These are phyloP conservation scores for Mycoemilia scoparia DNA, from an alignment of 192 early-diverging fungal species.

Conservation along the genomic window DNA sequence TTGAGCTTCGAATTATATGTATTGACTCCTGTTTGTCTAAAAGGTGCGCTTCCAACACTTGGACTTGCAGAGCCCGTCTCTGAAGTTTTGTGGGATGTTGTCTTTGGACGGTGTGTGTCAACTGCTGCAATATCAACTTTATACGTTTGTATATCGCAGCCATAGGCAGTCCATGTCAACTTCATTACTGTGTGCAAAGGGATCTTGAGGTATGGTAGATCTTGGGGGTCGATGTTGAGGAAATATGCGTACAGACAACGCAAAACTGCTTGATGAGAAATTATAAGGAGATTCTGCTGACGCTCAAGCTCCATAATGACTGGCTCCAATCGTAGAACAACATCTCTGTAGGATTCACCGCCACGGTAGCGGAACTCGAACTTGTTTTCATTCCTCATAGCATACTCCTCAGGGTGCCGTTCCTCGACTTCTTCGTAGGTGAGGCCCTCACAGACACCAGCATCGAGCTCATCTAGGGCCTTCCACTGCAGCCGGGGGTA, in stretches of 20 bases:
- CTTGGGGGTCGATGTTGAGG: slow-evolving; percentile 78
- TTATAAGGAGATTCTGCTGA: slow-evolving; percentile 87
- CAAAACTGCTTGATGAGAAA: slow-evolving; percentile 95
- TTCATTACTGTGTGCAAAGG: slow-evolving; percentile 95
- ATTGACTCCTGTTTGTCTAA: no score
- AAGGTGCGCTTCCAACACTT: no score
- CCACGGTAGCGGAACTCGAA: slow-evolving; percentile 76
- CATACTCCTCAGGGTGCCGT: slow-evolving; percentile 83
- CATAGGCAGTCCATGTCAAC: slow-evolving; percentile 90
- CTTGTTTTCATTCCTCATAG: slow-evolving; percentile 91
- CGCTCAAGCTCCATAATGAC: slow-evolving; percentile 99
- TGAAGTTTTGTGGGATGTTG: slow-evolving; percentile 25
- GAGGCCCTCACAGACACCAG: slow-evolving; percentile 93
- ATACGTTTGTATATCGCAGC: slow-evolving; percentile 84
- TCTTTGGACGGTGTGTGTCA: slow-evolving; percentile 81
- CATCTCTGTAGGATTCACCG: slow-evolving; percentile 85
- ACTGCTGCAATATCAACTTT: slow-evolving; percentile 94
- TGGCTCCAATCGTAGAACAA: slow-evolving; percentile 90
- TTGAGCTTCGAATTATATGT: no score
- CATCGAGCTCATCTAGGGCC: slow-evolving; percentile 91
- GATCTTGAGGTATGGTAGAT: slow-evolving; percentile 97
- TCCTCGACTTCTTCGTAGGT: slow-evolving; percentile 98
- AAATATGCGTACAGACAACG: slow-evolving; percentile 98
- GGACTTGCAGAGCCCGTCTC: no score
- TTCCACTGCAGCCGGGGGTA: slow-evolving; percentile 94